Conservation (phyloP, 2,329 filamentous ascomycete genomes). For the Dryadomyces quercivorus region DNA sequence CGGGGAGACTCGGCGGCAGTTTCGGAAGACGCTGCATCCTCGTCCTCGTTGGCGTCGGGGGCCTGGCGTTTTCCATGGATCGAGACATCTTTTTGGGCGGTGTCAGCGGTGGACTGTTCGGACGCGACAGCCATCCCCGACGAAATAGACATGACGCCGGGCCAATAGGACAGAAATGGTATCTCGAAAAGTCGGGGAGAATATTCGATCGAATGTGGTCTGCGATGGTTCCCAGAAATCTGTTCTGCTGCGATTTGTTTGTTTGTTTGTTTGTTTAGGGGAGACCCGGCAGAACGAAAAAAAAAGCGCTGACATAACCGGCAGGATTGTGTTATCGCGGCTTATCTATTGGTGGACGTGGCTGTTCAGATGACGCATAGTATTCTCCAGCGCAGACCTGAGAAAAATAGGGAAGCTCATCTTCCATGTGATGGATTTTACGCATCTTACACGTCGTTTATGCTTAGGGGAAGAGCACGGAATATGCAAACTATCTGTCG, state of each 20-base stretch:
- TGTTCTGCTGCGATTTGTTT: no score
- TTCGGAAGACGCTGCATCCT: background rate
- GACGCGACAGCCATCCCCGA: background rate
- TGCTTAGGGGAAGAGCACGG: no score
- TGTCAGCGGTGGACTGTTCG: background rate
- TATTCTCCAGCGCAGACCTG: no score
- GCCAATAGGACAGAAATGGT: background rate
- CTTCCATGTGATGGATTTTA: no score
- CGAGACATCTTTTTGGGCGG: background rate
- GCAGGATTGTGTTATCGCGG: background rate
- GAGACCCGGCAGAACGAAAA: background rate
- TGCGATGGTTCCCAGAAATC: no score
- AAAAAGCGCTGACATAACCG: background rate
- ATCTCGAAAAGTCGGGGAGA: background rate
- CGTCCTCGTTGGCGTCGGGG: constrained; percentile 2
- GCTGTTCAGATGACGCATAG: no score
- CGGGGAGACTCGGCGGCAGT: background rate
- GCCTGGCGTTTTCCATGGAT: constrained; percentile 1
- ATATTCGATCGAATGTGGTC: background rate
- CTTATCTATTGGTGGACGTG: background rate
- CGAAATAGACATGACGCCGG: background rate
- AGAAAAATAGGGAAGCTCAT: no score
- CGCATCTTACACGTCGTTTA: no score
- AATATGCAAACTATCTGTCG: no score
- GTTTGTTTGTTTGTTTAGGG: background rate